Evolutionary conservation across 2,329 filamentous ascomycete genomes (phyloP).

Genomic region (Aspergillus versicolor): DNA sequence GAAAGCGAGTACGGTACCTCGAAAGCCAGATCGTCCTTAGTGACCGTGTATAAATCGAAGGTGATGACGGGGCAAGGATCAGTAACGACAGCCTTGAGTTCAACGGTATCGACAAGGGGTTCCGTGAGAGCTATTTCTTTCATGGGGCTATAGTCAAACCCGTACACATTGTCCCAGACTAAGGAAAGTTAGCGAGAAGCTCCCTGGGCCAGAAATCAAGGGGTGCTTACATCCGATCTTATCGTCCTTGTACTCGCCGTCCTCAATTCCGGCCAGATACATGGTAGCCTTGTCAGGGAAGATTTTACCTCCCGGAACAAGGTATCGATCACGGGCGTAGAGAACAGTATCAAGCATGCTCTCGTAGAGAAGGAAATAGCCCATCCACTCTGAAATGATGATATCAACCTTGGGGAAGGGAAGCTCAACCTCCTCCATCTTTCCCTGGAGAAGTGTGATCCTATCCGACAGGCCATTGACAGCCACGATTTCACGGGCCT

Average conservation of each 20-base stretch:
- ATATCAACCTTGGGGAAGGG: constrained; percentile 97
- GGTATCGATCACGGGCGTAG: constrained; percentile 91
- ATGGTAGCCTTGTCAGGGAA: constrained; percentile 99
- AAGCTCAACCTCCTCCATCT: constrained; percentile 97
- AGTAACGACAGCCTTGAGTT: constrained; percentile 94
- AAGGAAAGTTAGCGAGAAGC: constrained; percentile 25
- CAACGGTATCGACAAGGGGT: constrained; percentile 95
- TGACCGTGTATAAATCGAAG: constrained; percentile 91
- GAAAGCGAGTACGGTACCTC: constrained; percentile 71
- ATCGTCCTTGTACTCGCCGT: constrained; percentile 99
- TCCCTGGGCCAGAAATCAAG: neutral
- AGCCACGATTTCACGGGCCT: constrained; percentile 91
- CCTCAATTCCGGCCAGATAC: constrained; percentile 94
- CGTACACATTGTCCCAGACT: constrained; percentile 99
- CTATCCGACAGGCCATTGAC: constrained; percentile 90
- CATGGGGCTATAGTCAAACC: constrained; percentile 92
- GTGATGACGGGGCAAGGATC: constrained; percentile 83
- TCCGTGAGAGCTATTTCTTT: constrained; percentile 92
- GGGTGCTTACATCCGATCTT: constrained; percentile 89
- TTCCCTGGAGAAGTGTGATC: constrained; percentile 96
- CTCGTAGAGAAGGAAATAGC: constrained; percentile 98
- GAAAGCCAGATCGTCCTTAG: constrained; percentile 79
- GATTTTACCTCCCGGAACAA: constrained; percentile 82
- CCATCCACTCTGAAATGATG: constrained; percentile 99
- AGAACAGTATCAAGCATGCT: constrained; percentile 98